phyloP scores from a whole-genome alignment of 179 eudicot species.

The Actinidia arguta region DNA sequence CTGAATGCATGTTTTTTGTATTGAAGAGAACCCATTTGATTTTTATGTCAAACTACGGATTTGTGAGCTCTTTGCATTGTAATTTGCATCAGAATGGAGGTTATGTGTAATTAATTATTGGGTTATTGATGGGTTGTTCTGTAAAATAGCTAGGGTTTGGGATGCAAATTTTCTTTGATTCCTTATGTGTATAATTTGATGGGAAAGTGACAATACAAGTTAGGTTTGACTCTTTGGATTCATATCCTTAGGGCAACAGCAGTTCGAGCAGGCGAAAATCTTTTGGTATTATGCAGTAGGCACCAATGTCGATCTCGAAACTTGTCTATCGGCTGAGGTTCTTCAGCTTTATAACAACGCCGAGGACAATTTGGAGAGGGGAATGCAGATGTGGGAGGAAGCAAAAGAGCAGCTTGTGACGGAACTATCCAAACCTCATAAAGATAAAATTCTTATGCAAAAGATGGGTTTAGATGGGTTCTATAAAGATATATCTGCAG shows the following conservation, averaged over 20 bases:
- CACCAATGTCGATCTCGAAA: conserved; percentile 59
- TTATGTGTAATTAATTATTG: too few relatives aligned
- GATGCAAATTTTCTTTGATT: too few relatives aligned
- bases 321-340: conserved; percentile 73
- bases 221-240: too few relatives aligned
- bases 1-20: too few relatives aligned
- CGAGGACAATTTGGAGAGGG: conserved; percentile 87
- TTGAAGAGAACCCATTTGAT: too few relatives aligned
- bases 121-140: too few relatives aligned
- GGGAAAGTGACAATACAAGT: too few relatives aligned
- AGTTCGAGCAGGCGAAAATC: conserved; percentile 95
- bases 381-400: conserved; percentile 90
- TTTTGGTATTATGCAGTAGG: conserved; percentile 83
- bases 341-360: conserved; percentile 82
- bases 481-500: conserved; percentile 51
- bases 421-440: conserved; percentile 41
- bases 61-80: too few relatives aligned
- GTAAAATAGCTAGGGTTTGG: too few relatives aligned
- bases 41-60: too few relatives aligned
- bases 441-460: conserved; percentile 46
- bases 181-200: too few relatives aligned
- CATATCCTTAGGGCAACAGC: conserved; percentile 83
- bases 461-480: conserved; percentile 62
- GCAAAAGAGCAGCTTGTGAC: conserved; percentile 45
- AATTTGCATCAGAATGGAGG: too few relatives aligned